Evolutionary conservation across 148 eudicot genomes (phyloP), one percentile per base, ranked within the genome.

Genomic region (Silene conica): DNA sequence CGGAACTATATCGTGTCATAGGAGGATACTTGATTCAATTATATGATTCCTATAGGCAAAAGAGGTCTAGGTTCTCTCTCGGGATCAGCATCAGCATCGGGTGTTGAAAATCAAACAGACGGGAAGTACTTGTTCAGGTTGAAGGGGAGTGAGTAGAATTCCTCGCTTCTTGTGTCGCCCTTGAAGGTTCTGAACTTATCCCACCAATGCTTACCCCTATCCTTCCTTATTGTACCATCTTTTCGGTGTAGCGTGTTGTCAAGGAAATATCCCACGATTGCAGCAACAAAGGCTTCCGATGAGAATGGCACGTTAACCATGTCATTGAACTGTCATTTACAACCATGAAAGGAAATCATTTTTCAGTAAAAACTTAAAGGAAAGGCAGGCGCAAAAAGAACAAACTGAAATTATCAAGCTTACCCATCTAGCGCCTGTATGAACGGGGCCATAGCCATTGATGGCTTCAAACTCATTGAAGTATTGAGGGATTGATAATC

Each of bases 141-240:
- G 77, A 93, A 93, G 69, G 98, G 98, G 23, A 93, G 87, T 2
- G 98, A 89, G 71, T 93, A 93, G 79, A 93, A 93, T 73, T 93
- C 98, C 69, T 93, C 98, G 28, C 92, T 93, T 74, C 98, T 85
- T 3, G 87, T 65, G 66, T 93, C 98, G 0, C 86, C 83, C 75
- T 86, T 82, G 83, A 78, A 93, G 0, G 89, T 81, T 19, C 81
- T 71, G 86, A 93, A 93, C 78, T 93, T 93, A 83, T 89, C 98
- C 98, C 98, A 93, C 98, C 98, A 93, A 19, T 88, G 97, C 73
- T 91, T 89, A 16, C 98, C 98, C 78, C 97, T 79, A 70, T 93
- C 98, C 78, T 88, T 89, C 72, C 92, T 87, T 59, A 84, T 72
- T 6, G 81, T 25, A 25, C 77, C 20, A 6, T 89, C 97, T 57